phyloP scores from a whole-genome alignment of 2,329 filamentous ascomycete species.

The Ophiostoma triangulosporum region DNA sequence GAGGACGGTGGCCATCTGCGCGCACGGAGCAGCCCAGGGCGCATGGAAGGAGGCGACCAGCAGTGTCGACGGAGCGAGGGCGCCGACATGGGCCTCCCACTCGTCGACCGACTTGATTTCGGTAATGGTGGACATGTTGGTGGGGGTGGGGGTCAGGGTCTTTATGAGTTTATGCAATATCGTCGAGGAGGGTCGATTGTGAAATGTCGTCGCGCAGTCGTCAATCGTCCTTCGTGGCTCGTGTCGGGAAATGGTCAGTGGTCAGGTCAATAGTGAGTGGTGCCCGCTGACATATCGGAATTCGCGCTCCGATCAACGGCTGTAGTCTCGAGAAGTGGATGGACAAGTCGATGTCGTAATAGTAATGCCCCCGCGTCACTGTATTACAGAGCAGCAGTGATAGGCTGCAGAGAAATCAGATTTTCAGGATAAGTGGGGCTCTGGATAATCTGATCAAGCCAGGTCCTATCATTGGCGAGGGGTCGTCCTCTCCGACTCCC shows the following conservation, averaged over 20 bases:
- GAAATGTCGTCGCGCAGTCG: too few relatives aligned
- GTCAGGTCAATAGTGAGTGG: neutral
- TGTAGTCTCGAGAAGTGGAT: neutral
- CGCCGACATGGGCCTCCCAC: constrained; percentile 56
- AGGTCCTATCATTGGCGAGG: neutral
- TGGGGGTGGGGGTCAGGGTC: neutral
- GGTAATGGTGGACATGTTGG: constrained; percentile 58
- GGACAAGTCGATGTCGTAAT: neutral
- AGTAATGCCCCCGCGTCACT: too few relatives aligned
- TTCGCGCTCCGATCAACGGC: constrained; percentile 12
- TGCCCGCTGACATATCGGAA: constrained; percentile 10
- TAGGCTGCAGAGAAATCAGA: neutral
- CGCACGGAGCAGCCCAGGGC: constrained; percentile 90
- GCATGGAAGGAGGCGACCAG: constrained; percentile 90
- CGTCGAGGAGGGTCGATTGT: neutral
- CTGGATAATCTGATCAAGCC: neutral
- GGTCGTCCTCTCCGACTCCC: neutral
- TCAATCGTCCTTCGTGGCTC: too few relatives aligned
- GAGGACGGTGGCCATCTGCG: constrained; percentile 83
- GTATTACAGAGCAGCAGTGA: too few relatives aligned
- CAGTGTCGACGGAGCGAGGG: constrained; percentile 55
- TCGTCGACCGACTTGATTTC: constrained; percentile 62
- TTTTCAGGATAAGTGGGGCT: neutral
- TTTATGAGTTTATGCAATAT: neutral
- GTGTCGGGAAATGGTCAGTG: too few relatives aligned